Evolutionary conservation across 23 red algal species (phyloP), one percentile per base, ranked within the genome.

Genomic region (Gracilaria gracilis): DNA sequence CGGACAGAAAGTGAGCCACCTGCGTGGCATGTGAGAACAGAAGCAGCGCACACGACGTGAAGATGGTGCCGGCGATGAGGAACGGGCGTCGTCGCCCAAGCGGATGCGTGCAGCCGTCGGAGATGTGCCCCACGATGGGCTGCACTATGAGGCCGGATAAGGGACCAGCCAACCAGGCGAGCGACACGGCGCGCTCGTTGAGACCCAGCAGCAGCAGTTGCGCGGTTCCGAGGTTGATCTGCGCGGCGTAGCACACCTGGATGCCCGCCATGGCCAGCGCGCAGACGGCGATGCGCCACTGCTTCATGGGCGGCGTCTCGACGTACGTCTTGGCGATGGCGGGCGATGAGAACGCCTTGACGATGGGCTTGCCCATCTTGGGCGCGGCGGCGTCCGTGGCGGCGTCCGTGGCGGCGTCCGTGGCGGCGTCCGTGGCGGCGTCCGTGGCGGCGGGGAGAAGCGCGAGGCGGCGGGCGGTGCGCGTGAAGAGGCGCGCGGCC

Each of bases 121-220:
- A 95, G 15, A 81, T 29, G 29, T 92, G 77, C 1, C 96, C 96
- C 21, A 98, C 89, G 25, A 98, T 69, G 37, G 96, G 96, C 57
- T 98, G 96, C 34, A 98, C 72, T 16, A 98, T 67, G 61, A 98
- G 67, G 21, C 96, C 96, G 37, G 96, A 95, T 14, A 98, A 74
- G 12, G 96, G 96, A 2, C 96, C 96, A 9, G 96, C 96, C 15
- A 98, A 58, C 96, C 96, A 98, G 35, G 96, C 92, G 19, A 98
- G 81, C 25, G 91, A 88, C 21, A 98, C 87, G 47, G 80, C 53
- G 47, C 83, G 67, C 55, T 82, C 59, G 61, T 33, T 54, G 29
- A 98, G 47, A 2, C 96, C 96, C 19, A 98, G 67, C 39, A 84
- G 36, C 34, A 92, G 76, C 39, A 98, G 83, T 40, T 88, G 75